Base-by-base conservation (phyloP, 768 basidiomycete species). In the Cantharellus anzutake region DNA sequence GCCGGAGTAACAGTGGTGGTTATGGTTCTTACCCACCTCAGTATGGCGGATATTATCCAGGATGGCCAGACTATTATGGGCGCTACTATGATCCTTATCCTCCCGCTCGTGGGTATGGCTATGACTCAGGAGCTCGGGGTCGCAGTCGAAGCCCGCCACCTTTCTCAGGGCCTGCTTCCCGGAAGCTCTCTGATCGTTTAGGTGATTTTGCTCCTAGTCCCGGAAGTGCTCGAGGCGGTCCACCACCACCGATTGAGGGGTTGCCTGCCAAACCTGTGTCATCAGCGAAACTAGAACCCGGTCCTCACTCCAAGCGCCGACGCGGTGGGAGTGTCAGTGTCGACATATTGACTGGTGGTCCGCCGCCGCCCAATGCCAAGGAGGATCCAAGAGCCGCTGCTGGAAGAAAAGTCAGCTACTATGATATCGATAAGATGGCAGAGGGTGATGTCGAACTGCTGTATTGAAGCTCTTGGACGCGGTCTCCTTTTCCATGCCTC, bases 381-480 rank as follows among this genome's bases (percentile, higher is more conserved):
- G 87, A 91, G 70, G 93, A 97, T 69, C 93, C 93, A 50, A 76
- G 93, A 44, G 88, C 93, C 38, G 84, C 86, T 40, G 86, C 83
- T 41, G 88, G 88, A 51, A 85, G 82, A 71, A 80, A 87, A 70
- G 81, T 97, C 59, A 91, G 87, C 72, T 97, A 97, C 68, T 83
- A 90, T 68, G 93, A 97, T 71, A 87, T 96, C 82, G 93, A 97
- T 73, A 74, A 86, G 69, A 87, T 90, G 64, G 86, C 89, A 38
- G 86, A 86, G 76, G 83, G 78, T 42, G 83, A 80, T 69, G 78
- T 80, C 66, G 80, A 60, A 68, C 62, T 66, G 69, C 67, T 38
- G 65, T 66, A 67, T 55, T 67, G 60, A 66, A 41, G 44, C 20
- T 29, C 20, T 29, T 29, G 20, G 20, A 29, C 20, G 20, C 20